These are phyloP conservation scores for Colletotrichum tabaci DNA, from an alignment of 2,329 filamentous ascomycete species.

Conservation along the genomic window DNA sequence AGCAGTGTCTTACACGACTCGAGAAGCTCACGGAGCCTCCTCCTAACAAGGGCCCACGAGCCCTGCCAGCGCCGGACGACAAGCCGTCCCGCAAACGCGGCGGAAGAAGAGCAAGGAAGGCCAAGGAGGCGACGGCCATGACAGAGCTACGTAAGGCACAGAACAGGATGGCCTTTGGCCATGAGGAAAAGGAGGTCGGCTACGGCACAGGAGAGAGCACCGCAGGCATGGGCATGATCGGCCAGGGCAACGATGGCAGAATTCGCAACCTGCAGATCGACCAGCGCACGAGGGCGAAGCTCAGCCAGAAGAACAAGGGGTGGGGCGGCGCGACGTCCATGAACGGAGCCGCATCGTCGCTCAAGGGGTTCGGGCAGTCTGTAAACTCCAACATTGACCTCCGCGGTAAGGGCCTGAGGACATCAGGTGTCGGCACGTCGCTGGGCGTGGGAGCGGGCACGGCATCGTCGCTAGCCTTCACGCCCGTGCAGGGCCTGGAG, in stretches of 20 bases:
- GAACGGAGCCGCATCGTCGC: conserved; percentile 81
- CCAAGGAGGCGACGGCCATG: conserved; percentile 97
- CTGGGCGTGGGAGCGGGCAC: conserved; percentile 71
- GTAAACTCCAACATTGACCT: conserved; percentile 77
- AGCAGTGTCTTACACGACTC: conserved; percentile 86
- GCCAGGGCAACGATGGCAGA: conserved; percentile 87
- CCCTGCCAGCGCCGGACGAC: conserved; percentile 93
- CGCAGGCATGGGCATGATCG: conserved; percentile 95
- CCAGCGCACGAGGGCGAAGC: conserved; percentile 91
- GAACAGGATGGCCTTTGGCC: conserved; percentile 95
- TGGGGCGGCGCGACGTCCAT: conserved; percentile 84
- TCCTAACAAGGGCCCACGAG: conserved; percentile 88
- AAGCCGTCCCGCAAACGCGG: conserved; percentile 95
- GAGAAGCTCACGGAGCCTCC: conserved; percentile 95
- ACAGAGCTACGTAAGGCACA: conserved; percentile 96
- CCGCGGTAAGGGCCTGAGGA: conserved; percentile 83
- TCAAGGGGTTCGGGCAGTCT: conserved; percentile 81
- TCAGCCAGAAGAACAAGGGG: conserved; percentile 95
- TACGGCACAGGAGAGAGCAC: conserved; percentile 90
- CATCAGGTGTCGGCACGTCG: conserved; percentile 84
- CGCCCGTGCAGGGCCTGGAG: conserved; percentile 93
- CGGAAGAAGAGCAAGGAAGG: conserved; percentile 89
- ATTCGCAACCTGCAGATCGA: conserved; percentile 93
- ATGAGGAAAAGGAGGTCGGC: conserved; percentile 93
- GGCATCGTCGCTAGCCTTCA: conserved; percentile 91